Percentiles rank a stretch among this genome's conserved stretches.
phyloP scores from a whole-genome alignment of 768 basidiomycete species.

The Brasilioporus rufonigricans region DNA sequence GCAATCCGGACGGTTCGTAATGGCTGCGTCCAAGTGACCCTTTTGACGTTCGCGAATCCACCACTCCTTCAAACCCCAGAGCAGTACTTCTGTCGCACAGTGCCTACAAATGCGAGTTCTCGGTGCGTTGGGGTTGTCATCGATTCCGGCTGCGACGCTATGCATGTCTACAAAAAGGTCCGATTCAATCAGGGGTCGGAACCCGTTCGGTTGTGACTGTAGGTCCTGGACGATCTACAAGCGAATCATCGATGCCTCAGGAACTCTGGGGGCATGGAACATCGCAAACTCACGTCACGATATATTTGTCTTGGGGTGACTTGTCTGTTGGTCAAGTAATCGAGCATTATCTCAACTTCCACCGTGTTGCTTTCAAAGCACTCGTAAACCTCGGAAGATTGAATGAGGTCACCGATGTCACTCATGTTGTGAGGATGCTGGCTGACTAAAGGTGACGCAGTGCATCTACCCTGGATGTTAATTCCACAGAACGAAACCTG shows the following conservation, averaged over 20 bases:
- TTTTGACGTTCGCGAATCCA: conserved; percentile 78
- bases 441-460: conserved; percentile 50
- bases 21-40: conserved; percentile 54
- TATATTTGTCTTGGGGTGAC: conserved; percentile 73
- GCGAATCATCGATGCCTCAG: conserved; percentile 4
- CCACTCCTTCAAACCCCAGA: conserved; percentile 79
- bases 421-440: conserved; percentile 71
- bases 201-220: conserved; percentile 58
- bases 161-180: conserved; percentile 74
- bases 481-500: conserved; percentile 83
- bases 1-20: conserved; percentile 68
- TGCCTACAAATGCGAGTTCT: conserved; percentile 62
- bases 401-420: conserved; percentile 72
- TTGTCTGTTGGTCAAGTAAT: conserved; percentile 64
- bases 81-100: conserved; percentile 72
- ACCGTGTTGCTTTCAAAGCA: conserved; percentile 74
- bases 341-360: conserved; percentile 83
- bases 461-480: conserved; percentile 69
- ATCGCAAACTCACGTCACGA: conserved; percentile 53
- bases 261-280: neutral
- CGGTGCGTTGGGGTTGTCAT: conserved; percentile 57
- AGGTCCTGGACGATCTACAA: conserved; percentile 61
- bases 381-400: conserved; percentile 74
- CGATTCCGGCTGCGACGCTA: conserved; percentile 50
- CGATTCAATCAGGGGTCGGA: conserved; percentile 62